These are phyloP conservation scores for Gamsiella multidivaricata DNA, from an alignment of 192 early-diverging fungal species.

Conservation along the genomic window DNA sequence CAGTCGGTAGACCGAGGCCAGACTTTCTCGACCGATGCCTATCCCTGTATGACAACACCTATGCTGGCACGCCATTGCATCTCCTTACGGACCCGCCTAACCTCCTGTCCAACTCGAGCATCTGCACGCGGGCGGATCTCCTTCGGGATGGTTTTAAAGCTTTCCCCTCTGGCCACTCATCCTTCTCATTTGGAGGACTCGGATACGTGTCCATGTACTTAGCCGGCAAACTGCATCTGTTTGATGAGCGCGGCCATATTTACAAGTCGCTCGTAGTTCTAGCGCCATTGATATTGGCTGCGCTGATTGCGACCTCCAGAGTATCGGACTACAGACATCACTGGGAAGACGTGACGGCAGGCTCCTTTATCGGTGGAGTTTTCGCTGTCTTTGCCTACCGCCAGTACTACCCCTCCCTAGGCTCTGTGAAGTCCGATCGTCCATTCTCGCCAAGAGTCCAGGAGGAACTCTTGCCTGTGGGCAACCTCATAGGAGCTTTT, in stretches of 20 bases:
- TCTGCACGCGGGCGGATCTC: constrained; percentile 64
- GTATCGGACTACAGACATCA: constrained; percentile 83
- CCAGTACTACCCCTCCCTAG: constrained; percentile 71
- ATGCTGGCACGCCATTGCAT: constrained; percentile 26
- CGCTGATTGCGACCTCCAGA: constrained; percentile 73
- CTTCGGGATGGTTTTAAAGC: constrained; percentile 84
- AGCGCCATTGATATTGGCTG: constrained; percentile 68
- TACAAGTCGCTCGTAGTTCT: constrained; percentile 75
- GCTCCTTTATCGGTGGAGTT: constrained; percentile 63
- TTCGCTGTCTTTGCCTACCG: constrained; percentile 75
- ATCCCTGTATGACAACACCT: constrained; percentile 43
- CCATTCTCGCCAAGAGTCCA: constrained; percentile 43
- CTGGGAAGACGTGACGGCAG: constrained; percentile 78
- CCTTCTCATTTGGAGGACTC: constrained; percentile 79
- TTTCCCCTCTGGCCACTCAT: constrained; percentile 93
- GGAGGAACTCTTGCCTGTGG: constrained; percentile 20
- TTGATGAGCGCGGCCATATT: constrained; percentile 72
- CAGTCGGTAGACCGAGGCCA: constrained; percentile 61
- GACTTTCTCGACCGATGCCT: constrained; percentile 63
- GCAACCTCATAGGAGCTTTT: background rate
- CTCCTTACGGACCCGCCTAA: constrained; percentile 52
- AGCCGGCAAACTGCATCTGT: constrained; percentile 77
- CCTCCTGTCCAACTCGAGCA: constrained; percentile 65
- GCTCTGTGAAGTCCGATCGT: constrained; percentile 18
- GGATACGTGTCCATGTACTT: constrained; percentile 76